Base-by-base conservation (phyloP, 116 monocot genomes). In the Iris pallida region DNA sequence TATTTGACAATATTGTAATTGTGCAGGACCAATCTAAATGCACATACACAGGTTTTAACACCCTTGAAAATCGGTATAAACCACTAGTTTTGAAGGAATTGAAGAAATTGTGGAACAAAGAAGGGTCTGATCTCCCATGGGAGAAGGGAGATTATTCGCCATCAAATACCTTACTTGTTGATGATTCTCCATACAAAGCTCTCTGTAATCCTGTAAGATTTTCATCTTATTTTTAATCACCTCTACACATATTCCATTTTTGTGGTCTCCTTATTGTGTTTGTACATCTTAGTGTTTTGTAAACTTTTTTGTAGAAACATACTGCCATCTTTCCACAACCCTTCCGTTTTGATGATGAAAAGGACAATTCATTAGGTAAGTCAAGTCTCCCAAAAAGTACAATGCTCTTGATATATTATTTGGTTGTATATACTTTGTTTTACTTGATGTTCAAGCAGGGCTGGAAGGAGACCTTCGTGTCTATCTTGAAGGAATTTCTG, bases 161-260 rank as follows among this genome's bases (percentile, higher is more conserved):
- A 53, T 75, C 81, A 62, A 93, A 89, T 67, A 93, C 93, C 1
- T 65, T 93, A 17, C 73, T 93, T 46, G 64, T 93, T 14, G 93
- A 93, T 72, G 93, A 89, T 73, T 89, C 89, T 68, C 89, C 93
- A 11, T 93, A 86, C 71, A 93, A 93, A 59, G 76, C 89, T 48
- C 74, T 93, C 12, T 70, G 74, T 75, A 93, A 93, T 63, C 92
- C 92, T 42, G 92, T 88, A 81, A 54, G 49, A 51, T 51, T 4
- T 51, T 51, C 13, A 51, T 51, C 49, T 4, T 51, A 7, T 51
- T 51, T 51, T 51, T 8, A 40, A 13, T 14, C 56, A 56, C 8
- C 56, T 17, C 6, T 56, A 56, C 56, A 17, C 15, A 16, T 56
- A 16, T n/a, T 56, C 1, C 8, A 56, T 3, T 17, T 6, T 56